phyloP scores from a whole-genome alignment of 768 basidiomycete genomes.

The Butyriboletus loyo region DNA sequence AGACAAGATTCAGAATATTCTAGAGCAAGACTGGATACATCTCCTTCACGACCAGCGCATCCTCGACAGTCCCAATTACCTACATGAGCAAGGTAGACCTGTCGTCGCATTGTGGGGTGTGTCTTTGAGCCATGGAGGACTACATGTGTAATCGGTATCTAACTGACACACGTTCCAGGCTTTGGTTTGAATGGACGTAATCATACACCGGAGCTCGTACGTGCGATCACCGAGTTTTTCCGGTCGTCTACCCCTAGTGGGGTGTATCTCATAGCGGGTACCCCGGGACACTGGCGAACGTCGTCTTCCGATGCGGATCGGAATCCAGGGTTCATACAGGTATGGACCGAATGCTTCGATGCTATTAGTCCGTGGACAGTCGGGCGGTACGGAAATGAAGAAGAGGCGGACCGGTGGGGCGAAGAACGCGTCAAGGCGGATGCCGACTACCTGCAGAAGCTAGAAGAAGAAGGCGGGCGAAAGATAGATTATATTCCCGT shows the following conservation, averaged over 20 bases:
- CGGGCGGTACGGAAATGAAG: constrained; percentile 60
- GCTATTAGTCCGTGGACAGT: constrained; percentile 84
- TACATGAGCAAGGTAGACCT: constrained; percentile 64
- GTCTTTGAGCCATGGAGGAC: not conserved
- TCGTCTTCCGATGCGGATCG: constrained; percentile 66
- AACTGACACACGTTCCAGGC: constrained; percentile 37
- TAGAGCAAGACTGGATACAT: constrained; percentile 74
- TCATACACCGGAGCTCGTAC: constrained; percentile 60
- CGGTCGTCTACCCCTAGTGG: constrained; percentile 66
- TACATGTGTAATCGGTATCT: not conserved
- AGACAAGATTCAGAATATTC: constrained; percentile 60
- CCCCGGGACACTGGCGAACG: constrained; percentile 74
- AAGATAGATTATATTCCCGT: constrained; percentile 83
- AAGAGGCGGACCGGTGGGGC: constrained; percentile 62
- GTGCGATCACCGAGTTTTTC: constrained; percentile 54
- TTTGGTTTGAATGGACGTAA: constrained; percentile 63
- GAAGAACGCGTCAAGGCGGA: constrained; percentile 63
- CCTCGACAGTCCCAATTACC: constrained; percentile 70
- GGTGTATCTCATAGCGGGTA: constrained; percentile 69
- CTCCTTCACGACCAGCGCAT: constrained; percentile 59
- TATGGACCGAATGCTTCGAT: constrained; percentile 78
- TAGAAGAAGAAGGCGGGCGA: constrained; percentile 43
- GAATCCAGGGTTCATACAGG: constrained; percentile 59
- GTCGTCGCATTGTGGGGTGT: constrained; percentile 75
- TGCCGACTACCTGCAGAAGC: constrained; percentile 51